Evolutionary conservation across 306 rosid species (phyloP).

Genomic region (Sicyos edulis): DNA sequence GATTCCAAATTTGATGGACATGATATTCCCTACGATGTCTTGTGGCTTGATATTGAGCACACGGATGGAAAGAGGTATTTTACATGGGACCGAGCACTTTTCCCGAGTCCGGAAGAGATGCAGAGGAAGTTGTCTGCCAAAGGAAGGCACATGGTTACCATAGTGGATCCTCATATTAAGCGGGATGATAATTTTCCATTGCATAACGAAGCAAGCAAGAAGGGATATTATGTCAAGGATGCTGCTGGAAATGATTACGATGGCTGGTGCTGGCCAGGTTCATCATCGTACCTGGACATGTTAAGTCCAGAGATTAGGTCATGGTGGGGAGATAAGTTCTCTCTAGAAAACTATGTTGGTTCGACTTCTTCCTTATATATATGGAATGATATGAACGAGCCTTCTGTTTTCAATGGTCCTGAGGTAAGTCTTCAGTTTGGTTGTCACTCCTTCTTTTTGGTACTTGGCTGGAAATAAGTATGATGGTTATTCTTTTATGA

Average conservation of each 20-base stretch:
- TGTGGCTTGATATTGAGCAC: constrained; percentile 98
- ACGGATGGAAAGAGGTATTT: constrained; percentile 87
- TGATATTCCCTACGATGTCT: constrained; percentile 86
- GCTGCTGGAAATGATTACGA: constrained; percentile 72
- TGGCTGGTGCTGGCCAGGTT: constrained; percentile 99
- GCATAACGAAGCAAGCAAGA: constrained; percentile 75
- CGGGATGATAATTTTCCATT: constrained; percentile 53
- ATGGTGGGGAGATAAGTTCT: constrained; percentile 88
- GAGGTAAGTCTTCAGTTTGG: constrained; percentile 43
- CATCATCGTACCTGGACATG: constrained; percentile 74
- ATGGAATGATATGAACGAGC: constrained; percentile 99
- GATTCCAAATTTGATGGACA: constrained; percentile 82
- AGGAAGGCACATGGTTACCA: constrained; percentile 89
- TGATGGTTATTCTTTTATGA: neutral
- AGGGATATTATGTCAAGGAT: constrained; percentile 91
- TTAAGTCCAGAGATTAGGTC: constrained; percentile 71
- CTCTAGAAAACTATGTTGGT: constrained; percentile 62
- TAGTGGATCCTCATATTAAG: constrained; percentile 95
- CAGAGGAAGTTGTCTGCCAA: constrained; percentile 69
- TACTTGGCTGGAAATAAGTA: neutral
- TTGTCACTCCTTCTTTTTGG: neutral
- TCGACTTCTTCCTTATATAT: constrained; percentile 88
- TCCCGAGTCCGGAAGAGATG: constrained; percentile 95
- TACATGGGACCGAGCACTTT: constrained; percentile 73
- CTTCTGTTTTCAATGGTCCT: constrained; percentile 96